phyloP scores from a whole-genome alignment of 805 yeast genomes.

The Lachancea thermotolerans region DNA sequence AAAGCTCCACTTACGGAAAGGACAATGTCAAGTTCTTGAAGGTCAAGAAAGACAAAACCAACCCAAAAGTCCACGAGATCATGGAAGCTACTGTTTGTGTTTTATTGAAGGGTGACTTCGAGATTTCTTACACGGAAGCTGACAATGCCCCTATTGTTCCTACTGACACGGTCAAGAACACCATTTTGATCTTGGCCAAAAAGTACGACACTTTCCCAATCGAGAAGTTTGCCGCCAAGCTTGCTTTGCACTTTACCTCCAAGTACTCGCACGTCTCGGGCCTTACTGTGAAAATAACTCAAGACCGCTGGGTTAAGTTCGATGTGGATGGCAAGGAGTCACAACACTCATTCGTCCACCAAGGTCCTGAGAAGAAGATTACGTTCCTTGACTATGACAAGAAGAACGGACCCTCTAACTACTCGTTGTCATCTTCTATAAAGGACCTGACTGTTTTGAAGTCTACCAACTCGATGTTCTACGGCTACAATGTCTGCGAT shows the following conservation, averaged over 20 bases:
- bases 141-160: conserved; percentile 89
- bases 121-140: conserved; percentile 75
- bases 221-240: conserved; percentile 80
- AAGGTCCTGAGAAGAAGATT: conserved; percentile 74
- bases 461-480: conserved; percentile 89
- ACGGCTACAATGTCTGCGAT: conserved; percentile 80
- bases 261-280: conserved; percentile 76
- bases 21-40: conserved; percentile 89
- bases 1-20: conserved; percentile 75
- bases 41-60: conserved; percentile 68
- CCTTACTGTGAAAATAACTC: conserved; percentile 58
- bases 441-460: conserved; percentile 79
- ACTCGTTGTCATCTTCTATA: conserved; percentile 57
- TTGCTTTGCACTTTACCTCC: conserved; percentile 71
- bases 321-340: conserved; percentile 68
- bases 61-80: conserved; percentile 72
- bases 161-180: conserved; percentile 89
- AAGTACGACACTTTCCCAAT: conserved; percentile 82
- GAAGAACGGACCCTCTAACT: conserved; percentile 43
- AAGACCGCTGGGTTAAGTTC: conserved; percentile 75
- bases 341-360: conserved; percentile 78
- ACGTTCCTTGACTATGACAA: conserved; percentile 45
- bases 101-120: conserved; percentile 72
- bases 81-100: conserved; percentile 79
- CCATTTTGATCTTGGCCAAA: conserved; percentile 77